Evolutionary conservation across 1,284 basidiomycete genomes (phyloP), one percentile per base, ranked within the genome.

Genomic region (Pseudozyma sp.): DNA sequence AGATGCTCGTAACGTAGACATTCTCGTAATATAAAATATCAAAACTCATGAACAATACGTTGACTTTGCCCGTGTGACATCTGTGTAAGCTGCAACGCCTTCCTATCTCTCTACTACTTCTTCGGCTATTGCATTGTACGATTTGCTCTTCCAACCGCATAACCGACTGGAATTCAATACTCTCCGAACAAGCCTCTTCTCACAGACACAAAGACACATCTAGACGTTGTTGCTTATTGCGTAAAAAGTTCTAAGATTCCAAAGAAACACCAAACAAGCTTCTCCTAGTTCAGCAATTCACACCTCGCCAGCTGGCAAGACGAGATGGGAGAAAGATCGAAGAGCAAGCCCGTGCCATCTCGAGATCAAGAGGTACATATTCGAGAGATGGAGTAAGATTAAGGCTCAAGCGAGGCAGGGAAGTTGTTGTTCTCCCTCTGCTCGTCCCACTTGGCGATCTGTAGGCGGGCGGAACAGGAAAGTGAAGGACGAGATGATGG

Each of bases 381-480:
- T 43, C 14, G 49, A 48, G 45, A 34, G 16, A 50, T 34, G 25
- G 35, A 11, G 49, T 39, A 14, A 19, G 12, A 48, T 77, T 59
- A 84, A 42, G 78, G 78, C 45, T 83, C 79, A 39, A 84, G 79
- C 45, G 79, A 81, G 45, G 76, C 81, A n/a, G 83, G 81, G 77
- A 84, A 84, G 47, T 63, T 56, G 75, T 71, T 76, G 69, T 76
- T 73, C 63, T 84, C 83, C 38, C 83, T 69, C 74, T 83, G 83
- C 72, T 84, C 83, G 69, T 84, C 79, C 83, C 83, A 84, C 72
- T 81, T 83, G 53, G 75, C 79, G 47, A 84, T 73, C 83, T 76
- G 77, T 39, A 52, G 25, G 34, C 25, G 25, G 25, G 25, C 25
- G 25, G 6, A 31, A 3, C 25, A 18, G 34, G 2, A 16, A 42